These are phyloP conservation scores for Cercospora sesami DNA, from an alignment of 2,329 filamentous ascomycete species.

Conservation along the genomic window DNA sequence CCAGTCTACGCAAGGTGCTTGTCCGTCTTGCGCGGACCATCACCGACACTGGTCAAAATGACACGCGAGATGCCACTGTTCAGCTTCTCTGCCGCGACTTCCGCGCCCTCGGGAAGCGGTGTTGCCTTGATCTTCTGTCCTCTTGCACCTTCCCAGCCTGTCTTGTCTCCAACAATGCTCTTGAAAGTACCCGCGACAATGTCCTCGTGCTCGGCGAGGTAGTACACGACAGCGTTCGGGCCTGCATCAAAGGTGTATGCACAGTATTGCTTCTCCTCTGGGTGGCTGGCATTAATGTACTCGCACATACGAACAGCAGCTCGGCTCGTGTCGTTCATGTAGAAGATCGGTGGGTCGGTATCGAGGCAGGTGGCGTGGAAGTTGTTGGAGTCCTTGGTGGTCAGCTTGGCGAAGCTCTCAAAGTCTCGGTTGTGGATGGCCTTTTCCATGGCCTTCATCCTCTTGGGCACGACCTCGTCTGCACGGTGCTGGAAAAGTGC, in stretches of 20 bases:
- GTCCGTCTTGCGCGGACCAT: slow-evolving; percentile 79
- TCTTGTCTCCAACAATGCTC: slow-evolving; percentile 60
- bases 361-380: slow-evolving; percentile 96
- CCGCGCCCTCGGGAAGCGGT: slow-evolving; percentile 60
- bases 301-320: slow-evolving; percentile 88
- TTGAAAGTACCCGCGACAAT: slow-evolving; percentile 78
- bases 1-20: slow-evolving; percentile 47
- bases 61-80: slow-evolving; percentile 81
- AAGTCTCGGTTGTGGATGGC: slow-evolving; percentile 80
- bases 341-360: slow-evolving; percentile 96
- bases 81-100: slow-evolving; percentile 58
- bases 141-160: slow-evolving; percentile 67
- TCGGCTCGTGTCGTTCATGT: slow-evolving; percentile 90
- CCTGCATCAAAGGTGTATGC: slow-evolving; percentile 98
- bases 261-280: slow-evolving; percentile 73
- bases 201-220: slow-evolving; percentile 73
- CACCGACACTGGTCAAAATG: slow-evolving; percentile 87
- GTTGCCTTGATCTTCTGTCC: slow-evolving; percentile 55
- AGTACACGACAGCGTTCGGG: slow-evolving; percentile 96
- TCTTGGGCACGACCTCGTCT: slow-evolving; percentile 71
- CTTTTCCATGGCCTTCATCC: slow-evolving; percentile 82
- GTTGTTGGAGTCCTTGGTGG: slow-evolving; percentile 94
- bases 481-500: slow-evolving; percentile 80
- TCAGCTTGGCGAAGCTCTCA: slow-evolving; percentile 79
- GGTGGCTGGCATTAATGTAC: slow-evolving; percentile 69